These are phyloP conservation scores for Carex sylvatica DNA, from an alignment of 202 grass and related monocot genomes.

Conservation along the genomic window DNA sequence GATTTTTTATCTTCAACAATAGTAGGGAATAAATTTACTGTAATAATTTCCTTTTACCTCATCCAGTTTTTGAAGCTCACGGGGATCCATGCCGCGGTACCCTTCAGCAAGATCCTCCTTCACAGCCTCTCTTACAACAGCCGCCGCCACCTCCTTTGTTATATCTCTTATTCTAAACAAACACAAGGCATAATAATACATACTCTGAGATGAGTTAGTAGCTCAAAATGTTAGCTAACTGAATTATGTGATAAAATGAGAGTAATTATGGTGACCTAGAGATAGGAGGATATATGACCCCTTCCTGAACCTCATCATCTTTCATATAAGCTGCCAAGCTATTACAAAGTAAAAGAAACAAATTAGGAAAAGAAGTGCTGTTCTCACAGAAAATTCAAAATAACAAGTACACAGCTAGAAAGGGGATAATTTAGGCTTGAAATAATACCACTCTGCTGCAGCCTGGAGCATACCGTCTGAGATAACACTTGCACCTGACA, in stretches of 20 bases:
- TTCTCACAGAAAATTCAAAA: conserved; percentile 19
- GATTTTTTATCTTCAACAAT: too few relatives aligned
- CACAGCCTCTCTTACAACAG: conserved; percentile 87
- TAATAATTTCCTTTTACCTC: conserved; percentile 46
- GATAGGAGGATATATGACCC: conserved; percentile 90
- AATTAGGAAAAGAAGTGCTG: not conserved
- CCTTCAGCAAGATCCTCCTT: conserved; percentile 90
- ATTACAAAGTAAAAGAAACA: conserved; percentile 9
- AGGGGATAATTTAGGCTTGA: conserved; percentile 18
- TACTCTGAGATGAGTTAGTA: conserved; percentile 3
- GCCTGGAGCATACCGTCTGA: conserved; percentile 97
- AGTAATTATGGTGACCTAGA: conserved; percentile 50
- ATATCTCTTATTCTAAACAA: conserved; percentile 85
- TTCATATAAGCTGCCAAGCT: conserved; percentile 97
- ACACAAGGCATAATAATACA: conserved; percentile 8
- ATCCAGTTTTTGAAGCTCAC: conserved; percentile 76
- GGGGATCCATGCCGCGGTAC: conserved; percentile 84
- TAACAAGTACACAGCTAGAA: not conserved
- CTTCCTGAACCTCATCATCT: conserved; percentile 80
- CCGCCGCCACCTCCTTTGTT: conserved; percentile 88
- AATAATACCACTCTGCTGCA: conserved; percentile 76
- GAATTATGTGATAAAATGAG: not conserved
- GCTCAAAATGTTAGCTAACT: not conserved
- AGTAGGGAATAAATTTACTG: not conserved
- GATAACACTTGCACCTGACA: conserved; percentile 83